These are phyloP conservation scores for Pseudogymnoascus sp. DNA, from an alignment of 2,329 filamentous ascomycete species.

Conservation along the genomic window DNA sequence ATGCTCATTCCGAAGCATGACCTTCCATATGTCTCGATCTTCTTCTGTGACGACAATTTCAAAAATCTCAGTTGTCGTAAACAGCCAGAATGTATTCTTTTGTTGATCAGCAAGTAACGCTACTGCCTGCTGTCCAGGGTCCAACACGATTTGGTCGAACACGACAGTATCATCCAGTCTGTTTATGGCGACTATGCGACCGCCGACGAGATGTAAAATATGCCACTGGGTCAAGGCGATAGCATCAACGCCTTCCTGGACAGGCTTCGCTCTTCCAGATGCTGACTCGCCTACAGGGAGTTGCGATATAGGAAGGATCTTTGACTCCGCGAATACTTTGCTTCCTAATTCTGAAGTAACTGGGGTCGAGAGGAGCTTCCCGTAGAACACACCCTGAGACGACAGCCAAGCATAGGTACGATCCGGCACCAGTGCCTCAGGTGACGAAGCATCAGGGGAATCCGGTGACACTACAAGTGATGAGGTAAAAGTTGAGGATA, in stretches of 20 bases:
- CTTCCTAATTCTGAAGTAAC: constrained; percentile 59
- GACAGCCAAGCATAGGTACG: constrained; percentile 86
- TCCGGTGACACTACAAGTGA: constrained; percentile 72
- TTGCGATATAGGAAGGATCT: constrained; percentile 66
- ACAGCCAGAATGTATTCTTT: constrained; percentile 97
- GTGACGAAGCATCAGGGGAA: constrained; percentile 44
- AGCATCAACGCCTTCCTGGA: constrained; percentile 67
- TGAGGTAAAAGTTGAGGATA: constrained; percentile 54
- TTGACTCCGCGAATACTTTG: constrained; percentile 71
- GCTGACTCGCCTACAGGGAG: constrained; percentile 62
- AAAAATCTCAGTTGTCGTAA: constrained; percentile 84
- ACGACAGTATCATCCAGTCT: constrained; percentile 77
- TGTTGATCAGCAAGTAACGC: constrained; percentile 82
- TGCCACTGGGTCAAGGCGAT: constrained; percentile 92
- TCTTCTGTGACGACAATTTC: constrained; percentile 89
- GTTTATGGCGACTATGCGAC: constrained; percentile 77
- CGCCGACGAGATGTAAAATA: constrained; percentile 74
- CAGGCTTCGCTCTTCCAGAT: constrained; percentile 55
- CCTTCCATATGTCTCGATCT: constrained; percentile 87
- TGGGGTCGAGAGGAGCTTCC: constrained; percentile 61
- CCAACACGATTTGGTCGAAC: constrained; percentile 80
- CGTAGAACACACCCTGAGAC: constrained; percentile 79
- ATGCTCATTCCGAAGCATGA: constrained; percentile 78
- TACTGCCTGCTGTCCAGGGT: constrained; percentile 70
- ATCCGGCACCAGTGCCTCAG: constrained; percentile 55